Conservation (phyloP, 768 basidiomycete species). For the Dentipellis sp. region DNA sequence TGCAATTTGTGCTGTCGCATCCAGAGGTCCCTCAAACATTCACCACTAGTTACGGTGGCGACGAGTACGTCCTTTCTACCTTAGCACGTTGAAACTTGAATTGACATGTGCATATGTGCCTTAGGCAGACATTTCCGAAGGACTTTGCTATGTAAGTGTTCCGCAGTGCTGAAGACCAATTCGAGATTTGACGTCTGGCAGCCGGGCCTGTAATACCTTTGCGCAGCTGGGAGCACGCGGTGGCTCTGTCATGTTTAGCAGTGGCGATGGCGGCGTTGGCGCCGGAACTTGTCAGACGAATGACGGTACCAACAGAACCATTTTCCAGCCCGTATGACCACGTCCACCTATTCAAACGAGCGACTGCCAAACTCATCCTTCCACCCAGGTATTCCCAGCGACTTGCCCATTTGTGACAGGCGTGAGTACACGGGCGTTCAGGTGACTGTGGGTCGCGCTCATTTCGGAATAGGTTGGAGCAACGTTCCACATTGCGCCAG, state of each 20-base stretch:
- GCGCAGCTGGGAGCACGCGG: conserved; percentile 35
- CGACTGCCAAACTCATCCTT: too few relatives aligned
- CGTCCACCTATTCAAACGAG: too few relatives aligned
- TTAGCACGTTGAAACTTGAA: not conserved
- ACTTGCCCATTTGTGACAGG: conserved; percentile 26
- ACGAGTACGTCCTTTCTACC: not conserved
- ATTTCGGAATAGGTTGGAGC: conserved; percentile 50
- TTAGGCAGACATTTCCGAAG: conserved; percentile 34
- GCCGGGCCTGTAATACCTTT: not conserved
- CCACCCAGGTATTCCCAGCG: conserved; percentile 42
- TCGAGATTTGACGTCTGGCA: not conserved
- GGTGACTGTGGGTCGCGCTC: conserved; percentile 34
- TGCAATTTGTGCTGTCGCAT: not conserved
- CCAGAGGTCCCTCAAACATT: conserved; percentile 9
- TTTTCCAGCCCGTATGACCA: conserved; percentile 25
- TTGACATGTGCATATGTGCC: not conserved
- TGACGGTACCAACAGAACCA: conserved; percentile 41
- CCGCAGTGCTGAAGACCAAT: not conserved
- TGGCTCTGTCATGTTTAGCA: conserved; percentile 51
- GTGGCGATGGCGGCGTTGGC: conserved; percentile 65
- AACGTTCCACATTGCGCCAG: conserved; percentile 10
- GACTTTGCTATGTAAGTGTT: conserved; percentile 51
- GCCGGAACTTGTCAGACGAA: conserved; percentile 52
- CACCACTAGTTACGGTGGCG: conserved; percentile 7
- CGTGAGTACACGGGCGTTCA: conserved; percentile 58